A percentile compares a stretch with the other conserved stretches of the same genome.
These are phyloP conservation scores for Aspergillus mulundensis DNA, from an alignment of 495 filamentous ascomycete genomes.

Conservation along the genomic window DNA sequence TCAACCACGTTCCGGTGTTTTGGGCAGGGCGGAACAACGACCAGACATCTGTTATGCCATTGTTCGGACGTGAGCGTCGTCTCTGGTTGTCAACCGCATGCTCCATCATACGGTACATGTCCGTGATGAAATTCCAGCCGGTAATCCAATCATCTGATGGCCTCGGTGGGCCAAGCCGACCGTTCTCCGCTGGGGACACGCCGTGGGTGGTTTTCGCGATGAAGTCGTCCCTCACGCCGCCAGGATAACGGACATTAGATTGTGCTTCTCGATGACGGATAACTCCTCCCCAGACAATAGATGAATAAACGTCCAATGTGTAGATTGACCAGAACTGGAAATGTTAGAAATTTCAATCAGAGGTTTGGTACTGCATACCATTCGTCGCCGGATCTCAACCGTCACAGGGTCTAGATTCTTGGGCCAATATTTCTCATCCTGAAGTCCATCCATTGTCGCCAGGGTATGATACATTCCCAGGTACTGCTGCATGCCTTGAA, in stretches of 20 bases:
- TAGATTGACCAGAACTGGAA: constrained; percentile 3
- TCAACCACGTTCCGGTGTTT: background rate
- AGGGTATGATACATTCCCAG: background rate
- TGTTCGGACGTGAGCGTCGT: background rate
- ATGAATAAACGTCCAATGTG: constrained; percentile 3
- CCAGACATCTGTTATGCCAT: background rate
- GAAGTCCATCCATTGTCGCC: background rate
- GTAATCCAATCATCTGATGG: background rate
- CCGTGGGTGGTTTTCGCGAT: background rate
- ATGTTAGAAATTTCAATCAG: background rate
- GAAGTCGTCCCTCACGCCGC: background rate
- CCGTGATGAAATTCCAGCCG: constrained; percentile 5
- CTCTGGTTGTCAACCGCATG: background rate
- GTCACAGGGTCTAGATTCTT: background rate
- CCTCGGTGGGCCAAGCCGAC: too few relatives aligned
- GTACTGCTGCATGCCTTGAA: constrained; percentile 6
- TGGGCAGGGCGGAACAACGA: background rate
- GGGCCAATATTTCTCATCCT: constrained; percentile 2
- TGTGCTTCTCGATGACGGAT: constrained; percentile 5
- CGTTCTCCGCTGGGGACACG: background rate
- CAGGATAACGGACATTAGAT: constrained; percentile 1
- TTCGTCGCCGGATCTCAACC: background rate
- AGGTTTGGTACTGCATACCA: background rate
- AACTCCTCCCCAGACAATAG: constrained; percentile 1
- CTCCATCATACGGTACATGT: constrained; percentile 3